Conservation (phyloP, 1,284 basidiomycete genomes). For the Volvariella surrecta region DNA sequence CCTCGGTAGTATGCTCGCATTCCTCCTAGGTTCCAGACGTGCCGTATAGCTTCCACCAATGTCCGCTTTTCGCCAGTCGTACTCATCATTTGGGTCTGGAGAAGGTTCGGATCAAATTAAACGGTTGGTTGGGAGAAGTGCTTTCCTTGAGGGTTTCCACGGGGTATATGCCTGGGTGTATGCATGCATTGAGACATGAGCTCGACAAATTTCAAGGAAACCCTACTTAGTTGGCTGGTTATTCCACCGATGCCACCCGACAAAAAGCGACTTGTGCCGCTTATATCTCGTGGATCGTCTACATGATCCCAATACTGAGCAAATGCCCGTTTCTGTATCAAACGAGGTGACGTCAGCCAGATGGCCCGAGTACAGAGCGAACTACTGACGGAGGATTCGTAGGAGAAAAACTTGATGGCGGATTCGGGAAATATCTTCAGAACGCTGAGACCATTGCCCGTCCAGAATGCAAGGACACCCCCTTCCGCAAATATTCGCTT, state of each 20-base stretch:
- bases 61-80: conserved; percentile 57
- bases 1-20: conserved; percentile 88
- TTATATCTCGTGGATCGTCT: conserved; percentile 85
- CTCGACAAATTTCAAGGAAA: not conserved
- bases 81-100: conserved; percentile 90
- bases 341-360: conserved; percentile 11
- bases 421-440: conserved; percentile 96
- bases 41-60: conserved; percentile 50
- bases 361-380: conserved; percentile 2
- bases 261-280: conserved; percentile 87
- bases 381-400: conserved; percentile 79
- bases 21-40: conserved; percentile 77
- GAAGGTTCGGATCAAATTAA: conserved; percentile 1
- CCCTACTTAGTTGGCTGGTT: conserved; percentile 82
- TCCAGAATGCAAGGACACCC: conserved; percentile 91
- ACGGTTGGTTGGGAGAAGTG: conserved; percentile 5
- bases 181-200: not conserved
- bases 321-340: conserved; percentile 79
- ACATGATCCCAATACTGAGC: conserved; percentile 90
- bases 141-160: conserved; percentile 79
- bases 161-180: conserved; percentile 80
- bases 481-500: conserved; percentile 80
- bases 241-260: conserved; percentile 96
- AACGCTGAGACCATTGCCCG: conserved; percentile 74
- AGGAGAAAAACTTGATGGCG: conserved; percentile 96